Conservation (phyloP, 2,329 filamentous ascomycete genomes). For the Colletotrichum graminicola region DNA sequence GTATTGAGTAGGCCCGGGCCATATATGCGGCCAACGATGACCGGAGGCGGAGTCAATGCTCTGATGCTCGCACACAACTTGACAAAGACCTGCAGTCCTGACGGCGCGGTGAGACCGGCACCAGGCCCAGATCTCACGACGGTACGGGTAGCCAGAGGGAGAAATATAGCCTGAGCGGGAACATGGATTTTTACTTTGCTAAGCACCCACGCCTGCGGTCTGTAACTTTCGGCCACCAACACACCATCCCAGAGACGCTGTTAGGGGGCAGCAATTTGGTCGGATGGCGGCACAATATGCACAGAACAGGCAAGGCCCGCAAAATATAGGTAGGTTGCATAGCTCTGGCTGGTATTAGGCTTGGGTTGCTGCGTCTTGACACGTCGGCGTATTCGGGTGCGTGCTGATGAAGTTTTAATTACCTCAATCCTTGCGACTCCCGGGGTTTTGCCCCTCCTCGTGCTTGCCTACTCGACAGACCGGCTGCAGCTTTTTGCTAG, state of each 20-base stretch:
- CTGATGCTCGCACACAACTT: slow-evolving; percentile 33
- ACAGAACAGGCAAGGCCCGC: slow-evolving; percentile 25
- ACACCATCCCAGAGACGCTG: slow-evolving; percentile 27
- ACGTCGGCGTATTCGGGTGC: slow-evolving; percentile 34
- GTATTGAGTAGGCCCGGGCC: slow-evolving; percentile 28
- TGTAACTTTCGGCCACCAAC: slow-evolving; percentile 18
- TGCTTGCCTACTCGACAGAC: slow-evolving; percentile 3
- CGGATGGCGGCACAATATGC: slow-evolving; percentile 37
- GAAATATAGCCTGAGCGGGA: neutral
- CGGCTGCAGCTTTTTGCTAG: neutral
- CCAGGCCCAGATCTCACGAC: slow-evolving; percentile 22
- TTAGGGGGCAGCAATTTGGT: slow-evolving; percentile 16
- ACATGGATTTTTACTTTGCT: slow-evolving; percentile 24
- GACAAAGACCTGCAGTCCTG: slow-evolving; percentile 28
- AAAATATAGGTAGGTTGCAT: slow-evolving; percentile 26
- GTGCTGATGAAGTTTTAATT: slow-evolving; percentile 40
- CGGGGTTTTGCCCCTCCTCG: neutral
- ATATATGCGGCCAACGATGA: slow-evolving; percentile 36
- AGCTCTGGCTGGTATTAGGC: slow-evolving; percentile 19
- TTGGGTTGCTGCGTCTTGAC: slow-evolving; percentile 35
- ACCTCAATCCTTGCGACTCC: slow-evolving; percentile 23
- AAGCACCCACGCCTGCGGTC: slow-evolving; percentile 17
- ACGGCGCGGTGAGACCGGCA: slow-evolving; percentile 30
- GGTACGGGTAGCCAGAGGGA: slow-evolving; percentile 1
- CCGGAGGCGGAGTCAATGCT: slow-evolving; percentile 37